Base-by-base conservation (phyloP, 83 land plant species). In the Picea abies region DNA sequence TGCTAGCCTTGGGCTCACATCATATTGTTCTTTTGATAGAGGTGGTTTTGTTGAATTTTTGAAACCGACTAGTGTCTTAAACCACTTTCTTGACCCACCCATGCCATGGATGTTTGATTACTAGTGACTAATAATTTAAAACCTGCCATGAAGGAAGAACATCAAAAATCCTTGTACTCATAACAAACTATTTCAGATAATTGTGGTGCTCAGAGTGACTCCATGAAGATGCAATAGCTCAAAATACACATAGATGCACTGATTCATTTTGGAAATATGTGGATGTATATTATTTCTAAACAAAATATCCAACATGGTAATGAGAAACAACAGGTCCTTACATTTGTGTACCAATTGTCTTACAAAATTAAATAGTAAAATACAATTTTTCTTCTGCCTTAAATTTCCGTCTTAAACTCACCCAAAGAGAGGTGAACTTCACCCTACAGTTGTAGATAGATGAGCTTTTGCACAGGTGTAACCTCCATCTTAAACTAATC, bases 71-170 rank as follows among this genome's bases (percentile, higher is more conserved):
- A 70, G 75, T 35, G 75, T 37, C 75, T 70, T 70, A 37, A 70
- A 70, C 75, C 75, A 70, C 47, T 70, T 70, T 44, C 47, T 37
- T 37, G 75, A 37, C 75, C 75, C 75, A 70, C 75, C 75, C 75
- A 70, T 70, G 49, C 49, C 75, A 67, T 29, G 71, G 39, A 67
- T 12, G 37, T 67, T 29, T 17, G 39, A 29, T 67, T 67, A 67
- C 19, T 3, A 29, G 32, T 22, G 15, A 67, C 71, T 10, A 67
- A 67, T 26, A 67, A 17, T 67, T 39, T 44, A 70, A 70, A 37
- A 70, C 75, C 75, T 70, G 75, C 7, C 49, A 70, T 32, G 19
- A 22, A 65, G 19, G 75, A 70, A 70, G 39, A 67, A 26, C 71
- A 67, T 67, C 44, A 29, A 67, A 67, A 26, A 26, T 67, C 39